phyloP scores from a whole-genome alignment of 352 stramenopile genomes.

The Pythium vanterpoolii region DNA sequence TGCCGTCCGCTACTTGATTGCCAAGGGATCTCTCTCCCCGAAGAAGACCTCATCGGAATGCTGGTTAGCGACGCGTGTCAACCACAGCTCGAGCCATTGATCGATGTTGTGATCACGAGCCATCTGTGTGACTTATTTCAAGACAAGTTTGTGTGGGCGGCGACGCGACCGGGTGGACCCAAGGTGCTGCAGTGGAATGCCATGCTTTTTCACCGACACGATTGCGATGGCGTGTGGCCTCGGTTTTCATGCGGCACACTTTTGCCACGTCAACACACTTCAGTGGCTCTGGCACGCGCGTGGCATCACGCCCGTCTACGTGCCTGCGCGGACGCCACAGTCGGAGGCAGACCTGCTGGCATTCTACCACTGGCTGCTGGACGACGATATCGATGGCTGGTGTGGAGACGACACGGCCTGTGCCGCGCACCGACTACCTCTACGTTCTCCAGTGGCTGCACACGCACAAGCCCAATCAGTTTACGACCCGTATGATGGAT shows the following conservation, averaged over 20 bases:
- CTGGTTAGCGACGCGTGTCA: not conserved
- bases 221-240: not conserved
- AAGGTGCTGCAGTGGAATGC: conserved; percentile 12
- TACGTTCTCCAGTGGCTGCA: conserved; percentile 13
- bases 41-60: not conserved
- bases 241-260: not conserved
- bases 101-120: not conserved
- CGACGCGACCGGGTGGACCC: not conserved
- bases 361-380: not conserved
- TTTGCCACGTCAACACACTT: not conserved
- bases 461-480: conserved; percentile 29
- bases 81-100: not conserved
- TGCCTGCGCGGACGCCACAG: not conserved
- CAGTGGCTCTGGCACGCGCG: not conserved
- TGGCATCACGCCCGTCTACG: not conserved
- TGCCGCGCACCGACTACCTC: not conserved
- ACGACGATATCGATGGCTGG: not conserved
- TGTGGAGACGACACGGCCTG: not conserved
- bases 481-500: not conserved
- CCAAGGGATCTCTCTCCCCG: not conserved
- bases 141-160: conserved; percentile 3
- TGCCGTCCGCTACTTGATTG: not conserved
- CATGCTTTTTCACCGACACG: not conserved
- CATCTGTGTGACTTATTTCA: not conserved
- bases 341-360: not conserved